phyloP scores from a whole-genome alignment of 768 basidiomycete genomes.

The Tulasnella sp. region DNA sequence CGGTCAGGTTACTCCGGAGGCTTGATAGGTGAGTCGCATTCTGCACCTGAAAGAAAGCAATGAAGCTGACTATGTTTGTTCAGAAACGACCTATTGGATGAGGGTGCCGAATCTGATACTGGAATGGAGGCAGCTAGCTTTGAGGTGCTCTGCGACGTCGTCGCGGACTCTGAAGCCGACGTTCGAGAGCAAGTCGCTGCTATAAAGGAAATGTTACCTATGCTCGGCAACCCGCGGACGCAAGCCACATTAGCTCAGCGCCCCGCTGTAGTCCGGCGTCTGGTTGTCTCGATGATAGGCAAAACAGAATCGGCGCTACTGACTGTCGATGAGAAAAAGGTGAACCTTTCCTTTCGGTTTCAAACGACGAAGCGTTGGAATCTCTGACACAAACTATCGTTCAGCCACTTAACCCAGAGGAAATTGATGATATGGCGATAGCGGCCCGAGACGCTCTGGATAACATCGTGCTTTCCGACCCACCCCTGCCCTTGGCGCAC shows the following conservation, averaged over 20 bases:
- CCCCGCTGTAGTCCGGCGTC: background rate
- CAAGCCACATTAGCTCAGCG: background rate
- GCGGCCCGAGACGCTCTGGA: background rate
- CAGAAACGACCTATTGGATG: background rate
- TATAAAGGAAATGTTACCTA: background rate
- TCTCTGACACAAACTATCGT: background rate
- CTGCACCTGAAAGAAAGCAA: background rate
- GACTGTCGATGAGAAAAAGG: background rate
- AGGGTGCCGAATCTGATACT: background rate
- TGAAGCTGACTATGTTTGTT: background rate
- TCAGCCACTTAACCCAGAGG: background rate
- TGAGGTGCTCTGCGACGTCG: slow-evolving; percentile 1
- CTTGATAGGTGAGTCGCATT: background rate
- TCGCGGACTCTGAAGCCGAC: background rate
- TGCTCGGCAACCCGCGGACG: background rate
- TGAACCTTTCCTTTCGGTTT: background rate
- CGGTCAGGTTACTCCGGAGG: background rate
- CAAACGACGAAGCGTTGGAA: background rate
- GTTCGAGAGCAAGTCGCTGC: background rate
- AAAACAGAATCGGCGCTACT: background rate
- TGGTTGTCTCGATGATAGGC: background rate
- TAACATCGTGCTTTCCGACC: background rate
- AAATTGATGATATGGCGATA: background rate
- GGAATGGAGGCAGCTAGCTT: background rate
- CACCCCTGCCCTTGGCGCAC: background rate